These are phyloP conservation scores for Gillenia trifoliata DNA, from an alignment of 306 rosid genomes.

Conservation along the genomic window DNA sequence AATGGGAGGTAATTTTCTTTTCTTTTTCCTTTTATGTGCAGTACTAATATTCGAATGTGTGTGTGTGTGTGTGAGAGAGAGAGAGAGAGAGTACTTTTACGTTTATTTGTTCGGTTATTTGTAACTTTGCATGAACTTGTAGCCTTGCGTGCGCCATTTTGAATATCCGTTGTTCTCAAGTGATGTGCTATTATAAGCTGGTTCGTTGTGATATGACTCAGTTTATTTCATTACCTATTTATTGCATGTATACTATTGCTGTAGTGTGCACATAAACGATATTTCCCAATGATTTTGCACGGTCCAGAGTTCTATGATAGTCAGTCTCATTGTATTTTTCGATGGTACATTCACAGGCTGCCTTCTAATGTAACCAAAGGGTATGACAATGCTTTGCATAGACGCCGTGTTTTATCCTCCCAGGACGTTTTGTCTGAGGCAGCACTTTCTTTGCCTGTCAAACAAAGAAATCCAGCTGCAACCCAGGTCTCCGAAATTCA, in stretches of 20 bases:
- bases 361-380: constrained; percentile 34
- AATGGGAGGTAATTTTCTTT: constrained; percentile 44
- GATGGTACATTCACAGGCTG: constrained; percentile 31
- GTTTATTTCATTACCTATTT: too few species aligned
- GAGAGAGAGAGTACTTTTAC: neutral
- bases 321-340: neutral
- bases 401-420: constrained; percentile 46
- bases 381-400: constrained; percentile 42
- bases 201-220: neutral
- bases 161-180: neutral
- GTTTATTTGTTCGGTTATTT: neutral
- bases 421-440: constrained; percentile 56
- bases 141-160: neutral
- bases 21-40: neutral
- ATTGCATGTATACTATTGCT: neutral
- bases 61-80: neutral
- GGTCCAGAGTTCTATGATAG: too few species aligned
- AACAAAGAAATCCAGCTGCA: constrained; percentile 34
- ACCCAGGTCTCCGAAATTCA: constrained; percentile 30
- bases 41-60: neutral
- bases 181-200: neutral
- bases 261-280: neutral
- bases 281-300: neutral
- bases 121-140: neutral
- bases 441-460: constrained; percentile 32